Conservation (phyloP, 345 rosid genomes). For the Passiflora organensis region DNA sequence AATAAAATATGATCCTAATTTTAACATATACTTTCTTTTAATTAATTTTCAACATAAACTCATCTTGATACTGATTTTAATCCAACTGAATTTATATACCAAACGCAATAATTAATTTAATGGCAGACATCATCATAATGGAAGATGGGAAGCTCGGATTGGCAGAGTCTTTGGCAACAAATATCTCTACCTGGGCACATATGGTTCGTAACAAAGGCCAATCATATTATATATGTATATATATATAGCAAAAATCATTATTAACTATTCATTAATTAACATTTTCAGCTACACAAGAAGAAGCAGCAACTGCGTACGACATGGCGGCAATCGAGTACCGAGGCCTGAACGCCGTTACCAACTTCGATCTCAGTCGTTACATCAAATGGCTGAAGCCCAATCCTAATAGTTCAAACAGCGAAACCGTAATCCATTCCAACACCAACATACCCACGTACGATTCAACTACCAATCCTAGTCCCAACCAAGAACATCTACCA, state of each 20-base stretch:
- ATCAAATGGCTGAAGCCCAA: conserved; percentile 61
- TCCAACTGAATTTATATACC: no score
- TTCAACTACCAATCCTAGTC: conserved; percentile 9
- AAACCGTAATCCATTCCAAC: conserved; percentile 6
- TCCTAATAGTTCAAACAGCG: conserved; percentile 5
- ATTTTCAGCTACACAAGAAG: conserved; percentile 80
- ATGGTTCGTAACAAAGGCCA: no score
- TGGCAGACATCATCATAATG: conserved; percentile 67
- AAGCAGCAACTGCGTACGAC: conserved; percentile 87
- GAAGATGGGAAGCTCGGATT: conserved; percentile 81
- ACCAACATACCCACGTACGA: not conserved
- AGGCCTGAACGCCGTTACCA: conserved; percentile 86
- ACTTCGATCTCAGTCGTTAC: conserved; percentile 85
- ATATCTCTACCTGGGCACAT: conserved; percentile 66
- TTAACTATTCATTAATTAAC: not conserved
- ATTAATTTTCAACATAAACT: no score
- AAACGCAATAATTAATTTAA: not conserved
- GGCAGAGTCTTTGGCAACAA: conserved; percentile 77
- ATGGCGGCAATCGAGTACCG: conserved; percentile 94
- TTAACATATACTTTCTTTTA: no score
- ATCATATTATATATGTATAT: no score
- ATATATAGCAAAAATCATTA: not conserved
- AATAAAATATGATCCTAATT: no score
- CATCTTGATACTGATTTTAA: no score
- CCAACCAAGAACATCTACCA: conserved; percentile 17